Base-by-base conservation (phyloP, 257 asterid species). In the Echium plantagineum region DNA sequence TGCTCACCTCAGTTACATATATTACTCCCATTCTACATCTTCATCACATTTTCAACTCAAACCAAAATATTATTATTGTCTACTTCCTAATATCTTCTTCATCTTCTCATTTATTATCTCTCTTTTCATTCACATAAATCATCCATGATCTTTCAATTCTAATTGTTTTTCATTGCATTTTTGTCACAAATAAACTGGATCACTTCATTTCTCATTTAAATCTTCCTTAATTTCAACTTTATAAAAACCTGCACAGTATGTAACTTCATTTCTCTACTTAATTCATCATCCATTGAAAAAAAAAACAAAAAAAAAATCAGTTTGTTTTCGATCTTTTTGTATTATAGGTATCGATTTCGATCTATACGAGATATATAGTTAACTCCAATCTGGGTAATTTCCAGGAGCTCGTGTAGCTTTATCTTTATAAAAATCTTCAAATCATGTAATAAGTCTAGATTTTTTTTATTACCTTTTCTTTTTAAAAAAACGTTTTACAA, bases 171-270 rank as follows among this genome's bases (percentile, higher is more conserved):
- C 32, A 8, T 20, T 52, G 22, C 12, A 52, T 19, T 3, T 52
- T 53, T 49, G 66, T 38, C 0, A 7, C 48, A 42, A 9, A 42
- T 60, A 65, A 72, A 65, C 90, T 80, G 90, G 94, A 72, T 66
- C 53, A 56, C 71, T 17, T 68, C 62, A 56, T 61, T 68, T 15
- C 67, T 60, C 64, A 63, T 72, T 54, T 55, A 46, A 15, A 22
- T 55, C 48, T 62, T 78, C 90, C 85, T 71, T 89, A 89, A 68
- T 66, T 54, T 57, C 81, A 74, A 54, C 28, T 69, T 74, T 75
- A 83, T 69, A 89, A 89, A 85, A 88, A 63, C 52, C 81, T 72
- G 5, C 48, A 17, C 57, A 83, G 61, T 69, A 83, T 85, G 93
- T 85, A 85, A 85, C 7, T 68, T 65, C 7, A 54, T 63, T 59